Evolutionary conservation across 208 protist species (phyloP), one percentile per base, ranked within the genome.

Genomic region (Leptomonas pyrrhocoris): DNA sequence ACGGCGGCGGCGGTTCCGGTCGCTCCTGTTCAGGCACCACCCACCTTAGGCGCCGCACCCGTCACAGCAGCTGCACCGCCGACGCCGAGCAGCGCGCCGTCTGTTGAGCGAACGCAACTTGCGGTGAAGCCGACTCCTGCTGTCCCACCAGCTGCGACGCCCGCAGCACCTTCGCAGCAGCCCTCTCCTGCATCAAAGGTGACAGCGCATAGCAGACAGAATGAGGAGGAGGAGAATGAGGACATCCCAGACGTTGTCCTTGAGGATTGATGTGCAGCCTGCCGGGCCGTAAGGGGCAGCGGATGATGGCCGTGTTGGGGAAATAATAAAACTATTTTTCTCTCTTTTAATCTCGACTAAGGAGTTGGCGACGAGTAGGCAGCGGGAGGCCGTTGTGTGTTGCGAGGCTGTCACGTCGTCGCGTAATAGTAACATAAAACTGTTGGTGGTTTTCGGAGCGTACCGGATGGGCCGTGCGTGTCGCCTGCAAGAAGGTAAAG

Each of bases 211-310:
- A 36, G 8, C n/a, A n/a, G n/a, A n/a, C n/a, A n/a, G 27, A 31
- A 28, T 13, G 2, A 27, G 31, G 69, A 64, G 2, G 68, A 76
- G 15, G 61, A 80, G 21, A 70, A 85, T 11, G 77, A 83, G 31
- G 78, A 77, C 19, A 84, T 91, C 34, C 85, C 85, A 0, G 82
- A 91, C 15, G 83, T 91, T 62, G 82, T 81, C 50, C 73, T 91
- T 54, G 82, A 91, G 21, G 85, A 91, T 46, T 77, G 19, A 36
- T 9, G 34, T 38, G 34, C 34, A 38, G 9, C 34, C 3, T 9
- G 34, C 34, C 9, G 34, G 34, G 34, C 34, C 34, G 34, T 38
- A 38, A 9, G 7, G 34, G 34, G 9, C 34, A 38, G 34, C 34
- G 3, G 34, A 38, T 38, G 34, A 9, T 3, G 34, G 34, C 34